These are phyloP conservation scores for Coffea eugenioides DNA, from an alignment of 257 asterid genomes.

Conservation along the genomic window DNA sequence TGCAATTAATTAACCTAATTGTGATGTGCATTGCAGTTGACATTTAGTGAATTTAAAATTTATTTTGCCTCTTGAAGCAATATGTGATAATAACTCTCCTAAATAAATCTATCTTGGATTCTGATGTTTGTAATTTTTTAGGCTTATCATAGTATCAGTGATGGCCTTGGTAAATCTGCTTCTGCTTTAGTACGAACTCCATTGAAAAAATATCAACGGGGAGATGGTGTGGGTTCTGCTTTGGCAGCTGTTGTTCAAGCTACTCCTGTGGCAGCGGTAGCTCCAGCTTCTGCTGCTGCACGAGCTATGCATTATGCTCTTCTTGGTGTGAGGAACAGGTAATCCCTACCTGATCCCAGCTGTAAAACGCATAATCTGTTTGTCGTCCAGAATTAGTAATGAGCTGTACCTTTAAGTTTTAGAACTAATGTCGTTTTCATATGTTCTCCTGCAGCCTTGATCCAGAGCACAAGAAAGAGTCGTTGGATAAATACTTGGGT, in stretches of 20 bases:
- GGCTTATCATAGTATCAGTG: conserved; percentile 91
- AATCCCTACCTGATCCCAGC: conserved; percentile 12
- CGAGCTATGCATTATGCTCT: conserved; percentile 85
- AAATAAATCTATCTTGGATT: background rate
- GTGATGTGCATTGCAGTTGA: no score
- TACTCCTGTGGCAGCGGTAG: conserved; percentile 93
- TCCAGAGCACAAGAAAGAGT: conserved; percentile 88
- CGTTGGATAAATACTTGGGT: conserved; percentile 83
- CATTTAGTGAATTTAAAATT: background rate
- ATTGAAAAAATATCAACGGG: conserved; percentile 69
- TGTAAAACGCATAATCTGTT: background rate
- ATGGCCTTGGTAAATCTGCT: conserved; percentile 85
- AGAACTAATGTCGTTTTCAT: conserved; percentile 9
- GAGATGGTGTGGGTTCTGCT: conserved; percentile 82
- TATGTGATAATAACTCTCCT: background rate
- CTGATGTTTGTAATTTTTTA: conserved; percentile 31
- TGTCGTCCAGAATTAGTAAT: background rate
- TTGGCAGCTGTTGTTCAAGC: conserved; percentile 77
- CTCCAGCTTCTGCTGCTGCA: conserved; percentile 93
- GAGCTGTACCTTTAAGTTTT: background rate
- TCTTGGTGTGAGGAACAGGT: conserved; percentile 95
- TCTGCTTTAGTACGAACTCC: conserved; percentile 81
- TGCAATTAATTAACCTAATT: no score
- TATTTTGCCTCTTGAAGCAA: background rate
- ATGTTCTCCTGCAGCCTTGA: conserved; percentile 75